Evolutionary conservation across 2,329 filamentous ascomycete genomes (phyloP).

Genomic region (Talaromyces sp.): DNA sequence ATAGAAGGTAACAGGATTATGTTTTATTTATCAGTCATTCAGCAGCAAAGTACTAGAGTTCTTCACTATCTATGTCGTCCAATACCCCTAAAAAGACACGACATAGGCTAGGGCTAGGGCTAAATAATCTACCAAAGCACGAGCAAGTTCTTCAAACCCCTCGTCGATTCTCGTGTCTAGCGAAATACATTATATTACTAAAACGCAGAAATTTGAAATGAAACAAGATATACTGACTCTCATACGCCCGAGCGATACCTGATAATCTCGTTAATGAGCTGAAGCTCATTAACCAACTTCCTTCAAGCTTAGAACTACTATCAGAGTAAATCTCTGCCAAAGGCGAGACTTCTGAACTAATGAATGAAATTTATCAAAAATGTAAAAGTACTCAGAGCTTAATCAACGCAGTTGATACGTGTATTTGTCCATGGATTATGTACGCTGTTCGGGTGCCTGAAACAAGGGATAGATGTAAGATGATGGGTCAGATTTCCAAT

Average conservation of each 20-base stretch:
- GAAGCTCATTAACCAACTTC: neutral
- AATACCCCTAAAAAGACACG: neutral
- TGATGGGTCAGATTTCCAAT: slow-evolving; percentile 3
- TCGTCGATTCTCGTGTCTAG: neutral
- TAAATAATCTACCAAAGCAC: neutral
- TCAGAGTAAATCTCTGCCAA: neutral
- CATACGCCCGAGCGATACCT: neutral
- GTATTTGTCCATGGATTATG: neutral
- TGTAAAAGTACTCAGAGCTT: too few relatives aligned
- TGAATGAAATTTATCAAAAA: too few relatives aligned
- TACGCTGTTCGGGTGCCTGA: neutral
- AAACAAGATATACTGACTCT: neutral
- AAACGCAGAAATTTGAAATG: too few relatives aligned
- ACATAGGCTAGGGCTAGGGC: neutral
- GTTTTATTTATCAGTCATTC: neutral
- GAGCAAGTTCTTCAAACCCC: neutral
- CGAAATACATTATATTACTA: neutral
- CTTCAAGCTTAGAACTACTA: neutral
- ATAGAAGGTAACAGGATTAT: neutral
- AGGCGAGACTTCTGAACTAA: neutral
- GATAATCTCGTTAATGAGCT: neutral
- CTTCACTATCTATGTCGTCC: neutral
- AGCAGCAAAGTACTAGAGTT: neutral
- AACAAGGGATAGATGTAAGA: slow-evolving; percentile 1
- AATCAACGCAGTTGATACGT: neutral